A percentile compares a stretch with the other conserved stretches of the same genome.
Evolutionary conservation across 1,284 basidiomycete genomes (phyloP).

Genomic region (Tilletia horrida): DNA sequence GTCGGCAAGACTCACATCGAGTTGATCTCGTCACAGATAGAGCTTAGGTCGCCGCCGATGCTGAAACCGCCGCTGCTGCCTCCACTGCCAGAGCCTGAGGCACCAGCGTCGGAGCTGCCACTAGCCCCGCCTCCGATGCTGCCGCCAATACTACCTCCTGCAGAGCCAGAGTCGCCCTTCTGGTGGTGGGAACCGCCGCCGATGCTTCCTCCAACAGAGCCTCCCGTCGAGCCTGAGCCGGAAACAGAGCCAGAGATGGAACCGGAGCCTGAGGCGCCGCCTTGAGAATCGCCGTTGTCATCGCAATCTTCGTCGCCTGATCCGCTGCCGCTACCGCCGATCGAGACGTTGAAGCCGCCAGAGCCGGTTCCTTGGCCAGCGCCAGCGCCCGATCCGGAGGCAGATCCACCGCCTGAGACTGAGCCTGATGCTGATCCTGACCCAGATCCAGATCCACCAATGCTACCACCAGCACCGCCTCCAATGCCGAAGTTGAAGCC

Average conservation of each 20-base stretch:
- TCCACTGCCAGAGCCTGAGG: constrained; percentile 7
- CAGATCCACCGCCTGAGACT: constrained; percentile 7
- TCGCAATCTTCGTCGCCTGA: too few species aligned
- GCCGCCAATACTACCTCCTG: neutral
- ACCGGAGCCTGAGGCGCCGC: constrained; percentile 1
- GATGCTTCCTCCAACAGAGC: too few species aligned
- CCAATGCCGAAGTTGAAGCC: constrained; percentile 6
- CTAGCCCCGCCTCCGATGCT: neutral
- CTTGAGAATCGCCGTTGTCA: too few species aligned
- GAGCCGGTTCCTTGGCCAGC: neutral
- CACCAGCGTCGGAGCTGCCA: constrained; percentile 15
- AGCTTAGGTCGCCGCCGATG: neutral
- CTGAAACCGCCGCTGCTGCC: neutral
- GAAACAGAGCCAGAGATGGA: constrained; percentile 21
- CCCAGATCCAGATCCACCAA: neutral
- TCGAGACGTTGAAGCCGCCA: neutral
- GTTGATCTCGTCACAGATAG: neutral
- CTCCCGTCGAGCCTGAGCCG: constrained; percentile 16
- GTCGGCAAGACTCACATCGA: neutral
- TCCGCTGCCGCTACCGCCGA: neutral
- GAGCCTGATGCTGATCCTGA: constrained; percentile 18
- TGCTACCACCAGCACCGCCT: neutral
- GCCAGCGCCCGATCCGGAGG: constrained; percentile 7
- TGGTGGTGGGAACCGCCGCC: constrained; percentile 5
- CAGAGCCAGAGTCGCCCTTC: neutral